A percentile compares a stretch with the other conserved stretches of the same genome.
These are phyloP conservation scores for Porodaedalea pini DNA, from an alignment of 1,284 basidiomycete species.

Conservation along the genomic window DNA sequence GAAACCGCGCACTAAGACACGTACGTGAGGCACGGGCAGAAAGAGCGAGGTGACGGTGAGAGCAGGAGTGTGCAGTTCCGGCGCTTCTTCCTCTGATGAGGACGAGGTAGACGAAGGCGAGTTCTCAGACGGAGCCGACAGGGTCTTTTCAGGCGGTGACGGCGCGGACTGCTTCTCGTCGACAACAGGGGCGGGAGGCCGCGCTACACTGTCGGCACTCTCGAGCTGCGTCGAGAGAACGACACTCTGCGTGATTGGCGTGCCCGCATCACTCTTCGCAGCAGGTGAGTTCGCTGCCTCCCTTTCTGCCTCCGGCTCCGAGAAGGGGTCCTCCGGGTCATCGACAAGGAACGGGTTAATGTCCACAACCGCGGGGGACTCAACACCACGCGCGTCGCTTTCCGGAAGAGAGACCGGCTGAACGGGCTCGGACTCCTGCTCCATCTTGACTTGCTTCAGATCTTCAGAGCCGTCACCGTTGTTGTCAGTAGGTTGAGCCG, in stretches of 20 bases:
- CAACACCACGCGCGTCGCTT: background rate
- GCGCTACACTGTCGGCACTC: background rate
- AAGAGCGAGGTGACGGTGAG: slow-evolving; percentile 72
- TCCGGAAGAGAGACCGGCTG: background rate
- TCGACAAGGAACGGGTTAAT: slow-evolving; percentile 20
- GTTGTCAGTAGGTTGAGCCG: background rate
- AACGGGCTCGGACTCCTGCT: slow-evolving; percentile 3
- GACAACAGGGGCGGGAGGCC: background rate
- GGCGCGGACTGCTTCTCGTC: background rate
- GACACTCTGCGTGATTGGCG: slow-evolving; percentile 5
- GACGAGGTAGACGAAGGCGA: slow-evolving; percentile 36
- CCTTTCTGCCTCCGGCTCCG: slow-evolving; percentile 11
- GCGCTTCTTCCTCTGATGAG: slow-evolving; percentile 40
- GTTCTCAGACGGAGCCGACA: slow-evolving; percentile 20
- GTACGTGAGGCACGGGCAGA: slow-evolving; percentile 78
- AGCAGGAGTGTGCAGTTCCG: slow-evolving; percentile 51
- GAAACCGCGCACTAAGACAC: slow-evolving; percentile 38
- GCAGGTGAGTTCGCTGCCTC: background rate
- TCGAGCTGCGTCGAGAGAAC: slow-evolving; percentile 2
- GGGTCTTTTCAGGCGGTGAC: slow-evolving; percentile 30
- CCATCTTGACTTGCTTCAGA: slow-evolving; percentile 1
- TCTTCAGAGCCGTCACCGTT: background rate
- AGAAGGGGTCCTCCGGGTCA: slow-evolving; percentile 23
- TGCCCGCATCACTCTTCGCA: background rate
- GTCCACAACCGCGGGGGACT: slow-evolving; percentile 3